Evolutionary conservation across 768 basidiomycete species (phyloP).

Genomic region (Dioszegia hungarica): DNA sequence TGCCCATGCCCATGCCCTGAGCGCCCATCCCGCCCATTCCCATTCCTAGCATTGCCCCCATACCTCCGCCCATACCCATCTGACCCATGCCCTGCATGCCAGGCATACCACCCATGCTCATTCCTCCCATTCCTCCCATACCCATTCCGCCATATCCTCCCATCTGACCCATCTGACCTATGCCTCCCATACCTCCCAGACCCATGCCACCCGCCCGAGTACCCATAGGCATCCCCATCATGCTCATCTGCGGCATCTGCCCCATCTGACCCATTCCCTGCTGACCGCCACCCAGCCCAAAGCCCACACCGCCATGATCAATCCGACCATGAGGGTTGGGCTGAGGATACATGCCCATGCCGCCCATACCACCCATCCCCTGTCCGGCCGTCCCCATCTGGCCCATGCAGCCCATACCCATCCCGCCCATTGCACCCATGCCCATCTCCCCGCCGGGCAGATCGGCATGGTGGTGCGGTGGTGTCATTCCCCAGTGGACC

Average conservation of each 20-base stretch:
- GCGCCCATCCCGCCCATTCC: neutral
- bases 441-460: neutral
- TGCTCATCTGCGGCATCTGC: constrained; percentile 1
- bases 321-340: neutral
- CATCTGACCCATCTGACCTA: constrained; percentile 9
- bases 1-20: constrained; percentile 2
- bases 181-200: neutral
- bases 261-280: neutral
- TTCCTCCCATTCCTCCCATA: constrained; percentile 1
- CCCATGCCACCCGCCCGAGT: neutral
- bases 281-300: constrained; percentile 6
- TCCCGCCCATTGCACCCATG: neutral
- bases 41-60: constrained; percentile 1
- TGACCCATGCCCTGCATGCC: too few species aligned
- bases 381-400: neutral
- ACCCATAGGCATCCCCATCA: constrained; percentile 1
- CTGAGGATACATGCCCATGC: neutral
- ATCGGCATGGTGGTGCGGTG: constrained; percentile 2
- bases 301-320: constrained; percentile 11
- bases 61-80: constrained; percentile 7
- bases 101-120: constrained; percentile 12
- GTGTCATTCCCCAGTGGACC: constrained; percentile 12
- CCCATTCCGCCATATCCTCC: neutral
- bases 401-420: neutral
- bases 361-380: too few species aligned